Percentiles rank a stretch among this genome's conserved stretches.
Conservation (phyloP, 768 basidiomycete species). For the Austroboletus festivus region DNA sequence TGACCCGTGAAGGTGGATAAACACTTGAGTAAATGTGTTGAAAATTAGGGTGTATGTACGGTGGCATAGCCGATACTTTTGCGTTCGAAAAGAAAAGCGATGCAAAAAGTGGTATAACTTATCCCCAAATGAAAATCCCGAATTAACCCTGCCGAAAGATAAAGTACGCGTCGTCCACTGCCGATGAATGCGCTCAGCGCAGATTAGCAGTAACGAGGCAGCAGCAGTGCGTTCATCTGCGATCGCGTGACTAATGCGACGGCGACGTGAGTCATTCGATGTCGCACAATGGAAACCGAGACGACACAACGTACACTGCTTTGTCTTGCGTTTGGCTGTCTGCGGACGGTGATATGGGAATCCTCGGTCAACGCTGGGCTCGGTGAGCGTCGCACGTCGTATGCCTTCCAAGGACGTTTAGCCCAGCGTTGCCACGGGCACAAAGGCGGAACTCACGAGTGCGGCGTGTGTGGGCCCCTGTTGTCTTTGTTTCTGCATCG, state of each 20-base stretch:
- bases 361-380: constrained; percentile 33
- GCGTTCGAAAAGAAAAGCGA: constrained; percentile 4
- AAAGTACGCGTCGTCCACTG: constrained; percentile 16
- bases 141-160: constrained; percentile 26
- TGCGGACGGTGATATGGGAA: constrained; percentile 30
- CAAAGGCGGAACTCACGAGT: constrained; percentile 19
- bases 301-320: constrained; percentile 15
- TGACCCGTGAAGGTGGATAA: constrained; percentile 8
- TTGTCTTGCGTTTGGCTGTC: constrained; percentile 28
- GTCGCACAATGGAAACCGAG: not conserved
- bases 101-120: constrained; percentile 26
- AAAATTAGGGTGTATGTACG: constrained; percentile 15
- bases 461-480: constrained; percentile 23
- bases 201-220: constrained; percentile 10
- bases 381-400: constrained; percentile 30
- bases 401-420: constrained; percentile 18
- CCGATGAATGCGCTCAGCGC: constrained; percentile 22
- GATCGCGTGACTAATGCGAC: constrained; percentile 28
- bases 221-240: constrained; percentile 23
- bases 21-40: constrained; percentile 12
- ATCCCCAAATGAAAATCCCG: constrained; percentile 16
- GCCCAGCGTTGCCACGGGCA: constrained; percentile 1
- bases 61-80: constrained; percentile 22
- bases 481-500: constrained; percentile 31
- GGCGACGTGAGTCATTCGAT: constrained; percentile 16